Base-by-base conservation (phyloP, 2,329 filamentous ascomycete species). In the Paraconiothyrium sp. region DNA sequence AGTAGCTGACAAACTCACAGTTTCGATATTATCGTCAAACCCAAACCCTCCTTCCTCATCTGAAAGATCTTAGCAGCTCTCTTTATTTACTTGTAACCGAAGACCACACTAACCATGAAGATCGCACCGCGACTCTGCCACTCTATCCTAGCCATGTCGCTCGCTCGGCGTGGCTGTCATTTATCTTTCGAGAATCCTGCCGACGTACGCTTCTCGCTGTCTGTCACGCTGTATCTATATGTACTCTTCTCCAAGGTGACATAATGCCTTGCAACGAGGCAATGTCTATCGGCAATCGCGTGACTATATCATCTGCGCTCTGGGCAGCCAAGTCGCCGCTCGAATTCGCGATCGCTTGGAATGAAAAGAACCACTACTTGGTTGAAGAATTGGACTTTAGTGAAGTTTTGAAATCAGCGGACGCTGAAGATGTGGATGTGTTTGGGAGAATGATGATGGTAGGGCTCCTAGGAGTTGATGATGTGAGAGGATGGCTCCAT, bases 151-250 rank as follows among this genome's bases (percentile, higher is more conserved):
- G 80, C 1, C 78, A 76, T 9, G 55, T 59, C 22, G 69, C 73
- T 47, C 66, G 64, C 20, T 65, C 76, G 0, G 84, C 84, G 48
- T 88, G 85, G 85, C 70, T 74, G 8, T 76, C 78, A 1, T 88
- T 84, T 83, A 73, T 85, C 2, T 76, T 86, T 22, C 80, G 85
- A 11, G 86, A 88, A 68, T 86, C 85, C 0, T 76, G 82, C 0
- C 80, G 85, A 2, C 82, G 86, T 16, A 88, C 85, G 0, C 76
- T 84, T 0, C 72, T 88, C 1, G 76, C 84, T 13, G 71, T 81
- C 0, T 83, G 83, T 63, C 85, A 84, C 47, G 79, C 86, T 60
- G 54, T 71, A 6, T 60, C 71, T 11, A 58, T 76, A n/a, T 75
- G 60, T 39, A 58, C 59, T 16, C 37, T 75, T 2, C 30, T 76